These are phyloP conservation scores for Diversispora eburnea DNA, from an alignment of 192 early-diverging fungal species.

Conservation along the genomic window DNA sequence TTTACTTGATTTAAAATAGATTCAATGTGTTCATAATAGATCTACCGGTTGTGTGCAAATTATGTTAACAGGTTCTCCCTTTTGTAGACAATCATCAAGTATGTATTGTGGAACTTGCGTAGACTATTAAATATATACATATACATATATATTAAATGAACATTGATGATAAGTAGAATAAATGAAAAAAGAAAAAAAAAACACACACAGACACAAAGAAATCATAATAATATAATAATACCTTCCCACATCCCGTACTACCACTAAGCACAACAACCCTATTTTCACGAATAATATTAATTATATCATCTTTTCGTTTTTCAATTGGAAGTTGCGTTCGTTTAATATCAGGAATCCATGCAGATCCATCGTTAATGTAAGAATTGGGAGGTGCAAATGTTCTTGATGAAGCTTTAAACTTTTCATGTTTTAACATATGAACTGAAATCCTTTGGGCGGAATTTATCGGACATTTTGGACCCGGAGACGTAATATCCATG, in stretches of 20 bases:
- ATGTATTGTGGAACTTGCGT: constrained; percentile 37
- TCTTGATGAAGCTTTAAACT: constrained; percentile 14
- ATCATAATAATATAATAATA: constrained; percentile 9
- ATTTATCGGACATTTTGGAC: background rate
- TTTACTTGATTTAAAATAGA: background rate
- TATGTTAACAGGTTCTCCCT: constrained; percentile 24
- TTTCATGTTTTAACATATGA: constrained; percentile 1
- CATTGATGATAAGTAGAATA: background rate
- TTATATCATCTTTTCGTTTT: constrained; percentile 18
- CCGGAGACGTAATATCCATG: background rate
- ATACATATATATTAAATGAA: no score
- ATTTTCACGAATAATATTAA: constrained; percentile 27
- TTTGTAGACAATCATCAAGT: constrained; percentile 28
- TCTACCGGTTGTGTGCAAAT: constrained; percentile 35
- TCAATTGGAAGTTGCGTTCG: constrained; percentile 28
- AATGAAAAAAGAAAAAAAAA: background rate
- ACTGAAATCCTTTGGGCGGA: background rate
- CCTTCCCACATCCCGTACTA: constrained; percentile 36
- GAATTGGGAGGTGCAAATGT: constrained; percentile 4
- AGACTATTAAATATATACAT: constrained; percentile 7
- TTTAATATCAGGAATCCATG: constrained; percentile 19
- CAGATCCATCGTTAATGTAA: constrained; percentile 5
- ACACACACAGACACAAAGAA: background rate
- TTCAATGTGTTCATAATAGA: background rate
- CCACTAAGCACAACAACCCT: constrained; percentile 31